Percentiles rank a stretch among this genome's conserved stretches.
Evolutionary conservation across 345 rosid species (phyloP).

Genomic region (Aethionema arabicum): DNA sequence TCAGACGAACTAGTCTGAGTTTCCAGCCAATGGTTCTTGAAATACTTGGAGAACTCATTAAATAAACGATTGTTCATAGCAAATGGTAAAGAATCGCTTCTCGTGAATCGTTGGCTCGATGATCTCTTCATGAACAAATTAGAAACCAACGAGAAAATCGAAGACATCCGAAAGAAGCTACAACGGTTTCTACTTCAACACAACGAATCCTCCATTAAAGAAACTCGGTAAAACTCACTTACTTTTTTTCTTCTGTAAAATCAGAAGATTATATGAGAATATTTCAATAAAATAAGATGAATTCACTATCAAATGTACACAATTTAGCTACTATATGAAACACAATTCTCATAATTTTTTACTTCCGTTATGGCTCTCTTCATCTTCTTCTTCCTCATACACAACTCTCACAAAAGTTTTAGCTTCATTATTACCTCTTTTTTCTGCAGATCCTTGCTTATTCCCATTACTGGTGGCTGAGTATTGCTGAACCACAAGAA

Average conservation of each 20-base stretch:
- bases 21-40: constrained; percentile 51
- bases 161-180: constrained; percentile 46
- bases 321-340: too few relatives aligned
- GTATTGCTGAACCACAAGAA: constrained; percentile 63
- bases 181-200: too few relatives aligned
- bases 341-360: constrained; percentile 13
- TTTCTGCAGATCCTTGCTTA: constrained; percentile 14
- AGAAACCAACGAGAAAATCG: constrained; percentile 35
- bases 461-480: constrained; percentile 11
- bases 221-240: constrained; percentile 26
- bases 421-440: constrained; percentile 13
- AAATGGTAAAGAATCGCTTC: constrained; percentile 34
- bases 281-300: too few relatives aligned
- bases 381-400: constrained; percentile 20
- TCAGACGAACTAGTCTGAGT: constrained; percentile 42
- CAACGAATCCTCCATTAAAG: constrained; percentile 31
- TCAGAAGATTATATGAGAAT: constrained; percentile 1
- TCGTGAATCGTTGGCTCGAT: constrained; percentile 45
- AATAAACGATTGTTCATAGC: constrained; percentile 30
- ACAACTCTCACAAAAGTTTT: constrained; percentile 10
- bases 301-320: too few relatives aligned
- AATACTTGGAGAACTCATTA: constrained; percentile 46
- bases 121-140: constrained; percentile 27
- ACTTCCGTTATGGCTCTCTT: constrained; percentile 19
- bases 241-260: too few relatives aligned